phyloP scores from a whole-genome alignment of 1,284 basidiomycete genomes.

The Laetiporus sulphureus region DNA sequence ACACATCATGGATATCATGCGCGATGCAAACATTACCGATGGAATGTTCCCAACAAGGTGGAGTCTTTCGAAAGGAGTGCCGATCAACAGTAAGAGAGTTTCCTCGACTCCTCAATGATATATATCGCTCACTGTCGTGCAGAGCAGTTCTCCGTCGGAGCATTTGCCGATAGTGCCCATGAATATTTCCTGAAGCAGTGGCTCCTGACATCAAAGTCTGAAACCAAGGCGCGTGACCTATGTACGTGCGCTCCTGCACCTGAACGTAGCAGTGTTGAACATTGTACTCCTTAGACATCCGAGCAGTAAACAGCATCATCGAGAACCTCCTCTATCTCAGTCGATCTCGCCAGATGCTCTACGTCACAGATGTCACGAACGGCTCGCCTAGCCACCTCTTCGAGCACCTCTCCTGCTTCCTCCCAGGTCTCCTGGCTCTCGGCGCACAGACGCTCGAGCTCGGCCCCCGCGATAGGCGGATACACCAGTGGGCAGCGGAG shows the following conservation, averaged over 20 bases:
- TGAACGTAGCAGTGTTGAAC: not conserved
- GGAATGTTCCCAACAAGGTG: conserved; percentile 53
- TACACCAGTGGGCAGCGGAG: conserved; percentile 62
- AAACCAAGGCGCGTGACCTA: conserved; percentile 51
- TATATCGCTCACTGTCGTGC: no score
- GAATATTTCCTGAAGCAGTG: conserved; percentile 77
- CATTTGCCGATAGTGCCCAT: conserved; percentile 62
- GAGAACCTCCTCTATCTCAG: conserved; percentile 61
- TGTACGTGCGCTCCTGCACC: conserved; percentile 36
- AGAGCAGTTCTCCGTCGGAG: conserved; percentile 47
- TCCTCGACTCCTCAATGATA: no score
- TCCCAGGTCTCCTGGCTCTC: conserved; percentile 70
- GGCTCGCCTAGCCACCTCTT: conserved; percentile 44
- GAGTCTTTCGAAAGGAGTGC: conserved; percentile 36
- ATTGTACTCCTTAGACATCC: conserved; percentile 41
- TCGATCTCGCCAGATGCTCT: conserved; percentile 57
- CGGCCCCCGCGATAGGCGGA: conserved; percentile 29
- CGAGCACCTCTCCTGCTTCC: conserved; percentile 76
- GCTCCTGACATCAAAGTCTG: conserved; percentile 53
- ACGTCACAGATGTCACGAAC: conserved; percentile 28
- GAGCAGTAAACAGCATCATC: conserved; percentile 53
- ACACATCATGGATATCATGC: conserved; percentile 42
- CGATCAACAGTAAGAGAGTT: conserved; percentile 36
- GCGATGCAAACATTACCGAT: conserved; percentile 37
- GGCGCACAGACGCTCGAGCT: conserved; percentile 57